Base-by-base conservation (phyloP, 768 basidiomycete genomes). In the Pleurotus platypus region DNA sequence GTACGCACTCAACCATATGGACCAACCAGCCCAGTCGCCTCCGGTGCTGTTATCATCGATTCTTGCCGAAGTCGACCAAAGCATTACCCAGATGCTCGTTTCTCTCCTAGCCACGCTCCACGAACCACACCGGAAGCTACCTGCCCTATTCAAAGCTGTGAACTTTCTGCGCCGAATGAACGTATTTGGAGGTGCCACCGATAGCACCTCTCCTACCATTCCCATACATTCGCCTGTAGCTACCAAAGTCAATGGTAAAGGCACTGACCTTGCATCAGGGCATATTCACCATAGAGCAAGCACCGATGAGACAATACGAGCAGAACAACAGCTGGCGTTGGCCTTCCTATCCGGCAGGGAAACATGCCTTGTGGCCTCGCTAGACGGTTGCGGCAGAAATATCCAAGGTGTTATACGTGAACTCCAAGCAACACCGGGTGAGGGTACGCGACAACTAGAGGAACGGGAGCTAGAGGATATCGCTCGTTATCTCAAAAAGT, bases 61-160 rank as follows among this genome's bases (percentile, higher is more conserved):
- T 55, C 81, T 82, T 16, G 75, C 81, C 22, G 86, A 91, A 68
- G 84, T 87, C 24, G 82, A 86, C 56, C 77, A 80, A 60, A 87
- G 88, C 49, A 76, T 86, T 51, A 80, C 79, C 24, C 79, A 83
- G 46, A 92, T 95, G 86, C 81, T 90, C 12, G 73, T 85, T 7
- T 87, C 93, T 49, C 83, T 98, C 12, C 75, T 98, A 8, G 77
- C 78, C 45, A 84, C 89, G 2, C 77, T 97, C 2, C 84, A 91
- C 59, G 94, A 91, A 61, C 90, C 90, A 0, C 85, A 87, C 56
- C 74, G 80, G 58, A 96, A 96, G 69, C 80, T 96, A 0, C 95
- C 94, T 11, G 86, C 86, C 0, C 78, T 96, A 22, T 94, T 92
- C 85, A 95, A 94, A 69, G 86, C 93, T 2, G 84, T 94, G 42